These are phyloP conservation scores for Leccinum subgranulosum DNA, from an alignment of 768 basidiomycete genomes.

Conservation along the genomic window DNA sequence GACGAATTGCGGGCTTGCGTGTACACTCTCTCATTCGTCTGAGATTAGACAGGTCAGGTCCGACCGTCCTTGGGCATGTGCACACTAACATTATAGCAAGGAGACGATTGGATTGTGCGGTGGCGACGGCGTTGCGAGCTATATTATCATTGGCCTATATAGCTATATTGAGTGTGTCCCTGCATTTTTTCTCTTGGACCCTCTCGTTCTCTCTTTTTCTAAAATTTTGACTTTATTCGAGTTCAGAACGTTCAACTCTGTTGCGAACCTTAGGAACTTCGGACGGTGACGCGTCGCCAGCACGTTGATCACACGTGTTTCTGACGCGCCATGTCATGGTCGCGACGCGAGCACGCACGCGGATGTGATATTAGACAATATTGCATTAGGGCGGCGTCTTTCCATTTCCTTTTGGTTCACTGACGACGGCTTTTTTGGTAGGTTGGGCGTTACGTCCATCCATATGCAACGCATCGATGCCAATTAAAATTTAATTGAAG, in stretches of 20 bases:
- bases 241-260: not conserved
- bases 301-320: slow-evolving; percentile 20
- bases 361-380: not conserved
- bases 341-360: not conserved
- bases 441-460: not conserved
- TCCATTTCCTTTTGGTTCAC: not conserved
- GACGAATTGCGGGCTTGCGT: not conserved
- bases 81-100: not conserved
- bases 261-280: not conserved
- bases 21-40: not conserved
- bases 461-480: not conserved
- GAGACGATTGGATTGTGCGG: not conserved
- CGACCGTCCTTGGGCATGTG: not conserved
- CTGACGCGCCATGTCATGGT: slow-evolving; percentile 5
- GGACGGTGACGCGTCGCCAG: not conserved
- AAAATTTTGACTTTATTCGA: not conserved
- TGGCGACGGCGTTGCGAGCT: not conserved
- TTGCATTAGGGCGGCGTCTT: not conserved
- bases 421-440: not conserved
- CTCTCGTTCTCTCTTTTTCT: not conserved
- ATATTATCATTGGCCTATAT: not conserved
- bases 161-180: not conserved
- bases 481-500: not conserved
- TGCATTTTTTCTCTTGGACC: not conserved
- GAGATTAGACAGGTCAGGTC: not conserved